A percentile compares a stretch with the other conserved stretches of the same genome.
These are phyloP conservation scores for Penicillium aurantiogriseum DNA, from an alignment of 2,329 filamentous ascomycete genomes.

Conservation along the genomic window DNA sequence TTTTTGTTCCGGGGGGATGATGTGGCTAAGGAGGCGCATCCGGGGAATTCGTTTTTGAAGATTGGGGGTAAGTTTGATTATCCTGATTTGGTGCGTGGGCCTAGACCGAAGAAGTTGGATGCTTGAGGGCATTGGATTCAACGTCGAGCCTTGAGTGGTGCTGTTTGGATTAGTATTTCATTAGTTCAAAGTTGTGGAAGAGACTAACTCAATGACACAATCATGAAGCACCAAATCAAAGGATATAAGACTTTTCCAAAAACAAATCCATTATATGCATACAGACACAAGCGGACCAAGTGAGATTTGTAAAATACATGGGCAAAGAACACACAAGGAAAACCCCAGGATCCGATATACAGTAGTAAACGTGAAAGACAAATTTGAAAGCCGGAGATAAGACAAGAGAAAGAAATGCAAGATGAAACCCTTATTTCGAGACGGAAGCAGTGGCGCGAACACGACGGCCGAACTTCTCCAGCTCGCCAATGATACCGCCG, in stretches of 20 bases:
- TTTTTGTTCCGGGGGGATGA: slow-evolving; percentile 14
- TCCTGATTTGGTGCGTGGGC: slow-evolving; percentile 15
- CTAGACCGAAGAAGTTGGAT: slow-evolving; percentile 10
- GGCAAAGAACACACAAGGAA: slow-evolving; percentile 22
- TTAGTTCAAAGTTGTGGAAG: background rate
- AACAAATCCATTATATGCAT: slow-evolving; percentile 36
- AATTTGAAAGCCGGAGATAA: slow-evolving; percentile 4
- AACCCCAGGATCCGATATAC: slow-evolving; percentile 26
- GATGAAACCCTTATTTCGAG: slow-evolving; percentile 11
- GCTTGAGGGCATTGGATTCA: background rate
- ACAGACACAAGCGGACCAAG: slow-evolving; percentile 27
- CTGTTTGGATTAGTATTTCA: background rate
- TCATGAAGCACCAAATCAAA: background rate
- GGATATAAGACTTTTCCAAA: background rate
- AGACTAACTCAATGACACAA: background rate
- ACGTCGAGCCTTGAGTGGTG: background rate
- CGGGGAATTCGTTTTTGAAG: slow-evolving; percentile 12
- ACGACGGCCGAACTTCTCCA: slow-evolving; percentile 63
- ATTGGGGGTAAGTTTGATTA: slow-evolving; percentile 18
- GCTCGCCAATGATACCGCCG: slow-evolving; percentile 78
- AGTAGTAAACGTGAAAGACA: slow-evolving; percentile 15
- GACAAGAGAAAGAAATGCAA: slow-evolving; percentile 13
- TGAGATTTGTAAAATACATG: slow-evolving; percentile 35
- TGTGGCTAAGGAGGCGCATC: slow-evolving; percentile 14
- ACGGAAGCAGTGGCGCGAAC: slow-evolving; percentile 15